Evolutionary conservation across 2,329 filamentous ascomycete species (phyloP).

Genomic region (Aspergillus piperis): DNA sequence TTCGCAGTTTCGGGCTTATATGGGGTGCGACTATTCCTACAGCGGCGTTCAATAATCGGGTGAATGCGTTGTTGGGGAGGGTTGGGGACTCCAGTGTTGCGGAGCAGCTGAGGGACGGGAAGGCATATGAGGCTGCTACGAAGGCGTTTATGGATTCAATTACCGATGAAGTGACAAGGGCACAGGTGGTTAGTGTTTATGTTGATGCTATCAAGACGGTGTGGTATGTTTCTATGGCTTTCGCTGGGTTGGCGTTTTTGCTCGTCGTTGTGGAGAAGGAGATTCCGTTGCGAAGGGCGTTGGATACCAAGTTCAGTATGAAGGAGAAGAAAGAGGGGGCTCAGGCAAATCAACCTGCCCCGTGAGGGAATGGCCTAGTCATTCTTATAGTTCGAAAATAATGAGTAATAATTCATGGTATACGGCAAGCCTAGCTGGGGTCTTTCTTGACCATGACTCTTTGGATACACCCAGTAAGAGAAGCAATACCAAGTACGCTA

Average conservation of each 20-base stretch:
- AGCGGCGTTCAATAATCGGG: constrained; percentile 34
- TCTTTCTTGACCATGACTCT: too few species aligned
- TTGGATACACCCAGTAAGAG: too few species aligned
- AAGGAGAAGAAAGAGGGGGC: neutral
- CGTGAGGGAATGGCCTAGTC: too few species aligned
- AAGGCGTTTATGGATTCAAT: constrained; percentile 2
- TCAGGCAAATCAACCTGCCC: too few species aligned
- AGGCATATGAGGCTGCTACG: constrained; percentile 27
- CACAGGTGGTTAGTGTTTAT: constrained; percentile 38
- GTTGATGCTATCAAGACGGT: constrained; percentile 36
- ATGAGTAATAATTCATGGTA: too few species aligned
- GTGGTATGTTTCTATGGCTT: constrained; percentile 41
- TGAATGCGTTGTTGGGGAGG: constrained; percentile 12
- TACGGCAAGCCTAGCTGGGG: too few species aligned
- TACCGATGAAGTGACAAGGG: neutral
- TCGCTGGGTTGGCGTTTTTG: constrained; percentile 37
- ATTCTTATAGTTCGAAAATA: too few species aligned
- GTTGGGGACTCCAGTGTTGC: constrained; percentile 17
- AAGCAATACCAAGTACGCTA: too few species aligned
- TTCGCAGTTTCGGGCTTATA: constrained; percentile 33
- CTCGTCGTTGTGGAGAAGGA: constrained; percentile 40
- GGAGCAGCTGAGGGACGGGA: constrained; percentile 17
- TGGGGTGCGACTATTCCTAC: constrained; percentile 35
- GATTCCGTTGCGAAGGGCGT: neutral
- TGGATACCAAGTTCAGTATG: neutral